A percentile compares a stretch with the other conserved stretches of the same genome.
Evolutionary conservation across 352 stramenopile species (phyloP).

Genomic region (Globisporangium barbulae): DNA sequence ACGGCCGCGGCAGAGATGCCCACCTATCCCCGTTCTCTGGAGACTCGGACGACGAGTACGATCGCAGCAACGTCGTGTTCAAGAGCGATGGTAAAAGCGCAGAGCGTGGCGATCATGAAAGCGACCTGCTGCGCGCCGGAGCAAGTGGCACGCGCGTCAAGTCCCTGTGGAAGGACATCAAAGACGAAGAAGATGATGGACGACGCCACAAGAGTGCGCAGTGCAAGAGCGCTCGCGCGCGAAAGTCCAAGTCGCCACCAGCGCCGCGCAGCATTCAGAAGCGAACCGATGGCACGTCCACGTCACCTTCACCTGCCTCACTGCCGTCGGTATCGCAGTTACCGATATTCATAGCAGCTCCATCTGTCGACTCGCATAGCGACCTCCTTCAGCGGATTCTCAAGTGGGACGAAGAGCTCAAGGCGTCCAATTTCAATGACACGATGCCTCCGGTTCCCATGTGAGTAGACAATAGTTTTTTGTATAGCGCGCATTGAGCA

Average conservation of each 20-base stretch:
- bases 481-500: neutral
- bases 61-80: constrained; percentile 7
- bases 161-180: constrained; percentile 15
- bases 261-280: constrained; percentile 9
- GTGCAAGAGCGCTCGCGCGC: neutral
- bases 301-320: neutral
- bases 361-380: neutral
- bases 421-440: neutral
- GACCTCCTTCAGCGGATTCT: constrained; percentile 8
- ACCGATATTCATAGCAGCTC: neutral
- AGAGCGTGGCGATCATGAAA: neutral
- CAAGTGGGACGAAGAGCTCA: constrained; percentile 7
- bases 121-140: neutral
- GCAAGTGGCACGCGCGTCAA: constrained; percentile 12
- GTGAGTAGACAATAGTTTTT: neutral
- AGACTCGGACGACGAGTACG: constrained; percentile 12
- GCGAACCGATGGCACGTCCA: neutral
- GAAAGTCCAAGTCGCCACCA: neutral
- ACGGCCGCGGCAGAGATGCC: neutral
- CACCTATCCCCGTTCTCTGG: neutral
- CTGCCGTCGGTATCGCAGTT: neutral
- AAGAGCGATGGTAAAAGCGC: neutral
- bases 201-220: neutral
- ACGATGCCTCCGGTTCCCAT: neutral
- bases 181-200: neutral